A percentile compares a stretch with the other conserved stretches of the same genome.
phyloP scores from a whole-genome alignment of 2,329 filamentous ascomycete species.

The Trichoderma semiorbis region DNA sequence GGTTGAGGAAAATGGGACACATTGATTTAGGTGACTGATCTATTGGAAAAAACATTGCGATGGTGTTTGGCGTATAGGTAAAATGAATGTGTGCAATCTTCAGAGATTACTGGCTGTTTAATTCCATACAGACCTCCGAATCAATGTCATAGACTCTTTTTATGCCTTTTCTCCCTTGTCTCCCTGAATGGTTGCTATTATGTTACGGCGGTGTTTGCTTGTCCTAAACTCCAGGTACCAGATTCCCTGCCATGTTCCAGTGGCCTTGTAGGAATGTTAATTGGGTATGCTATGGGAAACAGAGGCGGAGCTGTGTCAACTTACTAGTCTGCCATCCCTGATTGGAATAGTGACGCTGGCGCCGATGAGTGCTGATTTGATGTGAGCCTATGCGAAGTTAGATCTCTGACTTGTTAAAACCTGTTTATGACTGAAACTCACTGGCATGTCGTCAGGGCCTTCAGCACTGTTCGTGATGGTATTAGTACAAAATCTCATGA shows the following conservation, averaged over 20 bases:
- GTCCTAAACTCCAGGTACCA: constrained; percentile 91
- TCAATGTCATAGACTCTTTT: constrained; percentile 9
- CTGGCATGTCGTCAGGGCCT: constrained; percentile 91
- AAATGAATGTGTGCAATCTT: constrained; percentile 1
- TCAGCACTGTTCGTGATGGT: constrained; percentile 58
- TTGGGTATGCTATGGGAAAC: neutral
- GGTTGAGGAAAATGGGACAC: constrained; percentile 47
- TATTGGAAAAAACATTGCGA: constrained; percentile 30
- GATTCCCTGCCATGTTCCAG: constrained; percentile 79
- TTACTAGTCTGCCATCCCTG: constrained; percentile 71
- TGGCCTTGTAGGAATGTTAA: constrained; percentile 39
- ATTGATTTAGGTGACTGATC: constrained; percentile 24
- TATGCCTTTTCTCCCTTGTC: constrained; percentile 76
- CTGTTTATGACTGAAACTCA: constrained; percentile 32
- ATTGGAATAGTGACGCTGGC: constrained; percentile 91
- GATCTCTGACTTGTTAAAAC: neutral
- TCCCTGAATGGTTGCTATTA: constrained; percentile 93
- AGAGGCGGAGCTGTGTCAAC: constrained; percentile 25
- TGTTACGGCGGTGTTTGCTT: constrained; percentile 70
- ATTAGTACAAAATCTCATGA: neutral
- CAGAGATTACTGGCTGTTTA: neutral
- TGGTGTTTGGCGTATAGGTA: constrained; percentile 36
- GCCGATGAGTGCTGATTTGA: constrained; percentile 87
- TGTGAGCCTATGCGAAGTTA: constrained; percentile 62
- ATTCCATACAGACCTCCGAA: neutral